These are phyloP conservation scores for Petasospora rhodanensis DNA, from an alignment of 1,139 yeast genomes.

Conservation along the genomic window DNA sequence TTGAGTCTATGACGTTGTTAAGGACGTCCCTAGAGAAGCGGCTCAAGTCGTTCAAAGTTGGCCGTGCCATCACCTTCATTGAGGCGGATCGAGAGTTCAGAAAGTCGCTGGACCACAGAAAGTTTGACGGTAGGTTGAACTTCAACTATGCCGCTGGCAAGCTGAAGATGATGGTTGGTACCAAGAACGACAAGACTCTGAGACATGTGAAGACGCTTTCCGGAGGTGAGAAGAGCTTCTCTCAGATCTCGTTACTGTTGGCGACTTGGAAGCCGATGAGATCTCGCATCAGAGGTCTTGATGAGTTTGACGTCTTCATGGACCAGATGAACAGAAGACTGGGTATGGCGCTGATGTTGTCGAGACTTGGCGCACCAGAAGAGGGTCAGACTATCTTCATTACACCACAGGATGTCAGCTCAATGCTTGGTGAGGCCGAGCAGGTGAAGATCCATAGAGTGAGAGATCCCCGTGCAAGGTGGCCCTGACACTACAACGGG, in stretches of 20 bases:
- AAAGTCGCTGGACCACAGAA: constrained; percentile 58
- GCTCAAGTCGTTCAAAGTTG: constrained; percentile 44
- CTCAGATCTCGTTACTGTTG: constrained; percentile 81
- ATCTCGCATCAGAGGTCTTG: constrained; percentile 81
- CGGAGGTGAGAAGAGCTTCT: constrained; percentile 95
- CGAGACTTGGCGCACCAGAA: constrained; percentile 54
- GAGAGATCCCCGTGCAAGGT: constrained; percentile 32
- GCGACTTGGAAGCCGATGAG: constrained; percentile 95
- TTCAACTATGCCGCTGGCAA: constrained; percentile 52
- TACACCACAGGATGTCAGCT: constrained; percentile 90
- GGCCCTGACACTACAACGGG: too few species aligned
- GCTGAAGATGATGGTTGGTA: constrained; percentile 51
- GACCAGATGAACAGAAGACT: constrained; percentile 85
- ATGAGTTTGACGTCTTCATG: constrained; percentile 98
- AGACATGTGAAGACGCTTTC: constrained; percentile 81
- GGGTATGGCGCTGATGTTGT: constrained; percentile 70
- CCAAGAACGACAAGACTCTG: constrained; percentile 51
- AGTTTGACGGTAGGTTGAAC: constrained; percentile 66
- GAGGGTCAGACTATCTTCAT: constrained; percentile 86
- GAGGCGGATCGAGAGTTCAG: constrained; percentile 52
- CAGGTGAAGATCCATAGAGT: constrained; percentile 72
- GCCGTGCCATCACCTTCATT: constrained; percentile 38
- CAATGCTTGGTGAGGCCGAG: constrained; percentile 57
- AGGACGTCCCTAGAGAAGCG: constrained; percentile 42
- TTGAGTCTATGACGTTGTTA: constrained; percentile 16